Conservation (phyloP, 441 rosid species). For the Pelargonium fulgidum region DNA sequence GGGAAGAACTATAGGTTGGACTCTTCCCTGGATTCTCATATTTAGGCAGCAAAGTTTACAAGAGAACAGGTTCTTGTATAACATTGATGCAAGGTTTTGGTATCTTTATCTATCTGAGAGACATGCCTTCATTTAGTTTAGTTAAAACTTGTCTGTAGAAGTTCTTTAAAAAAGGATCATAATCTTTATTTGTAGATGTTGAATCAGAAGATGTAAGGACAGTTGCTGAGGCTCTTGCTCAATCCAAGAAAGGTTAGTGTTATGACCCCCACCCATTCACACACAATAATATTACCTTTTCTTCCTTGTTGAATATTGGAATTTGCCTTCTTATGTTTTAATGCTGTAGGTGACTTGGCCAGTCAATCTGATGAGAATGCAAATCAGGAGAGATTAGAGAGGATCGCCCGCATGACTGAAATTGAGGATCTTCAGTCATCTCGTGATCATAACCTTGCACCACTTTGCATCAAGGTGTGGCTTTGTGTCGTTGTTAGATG, state of each 20-base stretch:
- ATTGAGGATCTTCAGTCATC: conserved; percentile 86
- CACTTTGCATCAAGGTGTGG: conserved; percentile 76
- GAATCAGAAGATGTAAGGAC: conserved; percentile 63
- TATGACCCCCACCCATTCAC: background rate
- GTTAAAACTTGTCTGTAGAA: conserved; percentile 9
- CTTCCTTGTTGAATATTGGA: conserved; percentile 8
- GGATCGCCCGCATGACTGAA: conserved; percentile 51
- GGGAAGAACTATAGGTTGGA: conserved; percentile 69
- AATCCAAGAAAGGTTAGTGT: conserved; percentile 57
- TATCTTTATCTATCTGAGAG: background rate
- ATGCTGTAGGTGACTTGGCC: conserved; percentile 26
- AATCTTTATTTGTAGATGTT: conserved; percentile 40
- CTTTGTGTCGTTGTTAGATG: conserved; percentile 15
- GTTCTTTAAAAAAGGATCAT: conserved; percentile 4
- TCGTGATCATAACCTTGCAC: conserved; percentile 59
- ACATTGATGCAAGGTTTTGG: background rate
- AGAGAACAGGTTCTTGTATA: conserved; percentile 1
- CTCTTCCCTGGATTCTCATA: conserved; percentile 19
- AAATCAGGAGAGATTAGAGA: conserved; percentile 42
- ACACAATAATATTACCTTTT: conserved; percentile 13
- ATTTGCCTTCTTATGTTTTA: conserved; percentile 15
- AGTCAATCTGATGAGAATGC: conserved; percentile 40
- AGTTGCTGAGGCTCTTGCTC: conserved; percentile 81
- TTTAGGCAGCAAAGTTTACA: conserved; percentile 8
- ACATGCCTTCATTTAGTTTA: conserved; percentile 8